Percentiles rank a stretch among this genome's conserved stretches.
phyloP scores from a whole-genome alignment of 2,329 filamentous ascomycete species.

The Thermothelomyces thermophilus region DNA sequence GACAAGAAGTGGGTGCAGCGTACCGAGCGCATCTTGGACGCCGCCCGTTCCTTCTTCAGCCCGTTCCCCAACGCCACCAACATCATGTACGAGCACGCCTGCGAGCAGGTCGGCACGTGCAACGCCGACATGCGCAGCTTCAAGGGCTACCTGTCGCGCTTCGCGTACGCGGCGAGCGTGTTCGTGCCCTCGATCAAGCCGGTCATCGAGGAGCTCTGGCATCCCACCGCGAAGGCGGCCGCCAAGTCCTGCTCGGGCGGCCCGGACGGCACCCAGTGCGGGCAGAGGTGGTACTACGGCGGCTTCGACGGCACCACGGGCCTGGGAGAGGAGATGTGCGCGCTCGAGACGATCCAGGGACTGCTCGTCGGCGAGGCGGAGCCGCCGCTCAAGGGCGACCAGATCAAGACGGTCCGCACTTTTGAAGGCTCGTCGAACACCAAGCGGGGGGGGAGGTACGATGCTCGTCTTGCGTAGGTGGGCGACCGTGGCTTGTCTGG shows the following conservation, averaged over 20 bases:
- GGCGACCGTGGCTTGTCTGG: too few species aligned
- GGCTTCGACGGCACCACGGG: slow-evolving; percentile 49
- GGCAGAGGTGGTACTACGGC: slow-evolving; percentile 56
- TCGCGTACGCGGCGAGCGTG: slow-evolving; percentile 52
- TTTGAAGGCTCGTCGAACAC: slow-evolving; percentile 11
- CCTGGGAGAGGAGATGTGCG: slow-evolving; percentile 59
- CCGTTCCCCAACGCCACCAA: slow-evolving; percentile 46
- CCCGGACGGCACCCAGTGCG: slow-evolving; percentile 46
- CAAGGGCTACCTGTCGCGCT: slow-evolving; percentile 61
- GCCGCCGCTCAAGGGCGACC: slow-evolving; percentile 41
- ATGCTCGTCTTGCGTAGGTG: neutral
- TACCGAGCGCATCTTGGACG: slow-evolving; percentile 45
- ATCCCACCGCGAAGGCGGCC: slow-evolving; percentile 48
- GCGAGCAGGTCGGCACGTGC: slow-evolving; percentile 52
- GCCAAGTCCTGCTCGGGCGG: slow-evolving; percentile 51
- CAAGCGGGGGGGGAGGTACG: slow-evolving; percentile 7
- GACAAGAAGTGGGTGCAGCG: slow-evolving; percentile 48
- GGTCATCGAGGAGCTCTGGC: slow-evolving; percentile 43
- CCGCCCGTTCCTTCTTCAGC: slow-evolving; percentile 47
- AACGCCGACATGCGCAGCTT: slow-evolving; percentile 59
- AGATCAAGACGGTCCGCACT: slow-evolving; percentile 41
- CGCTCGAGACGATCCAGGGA: slow-evolving; percentile 57
- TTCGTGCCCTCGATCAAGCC: slow-evolving; percentile 49
- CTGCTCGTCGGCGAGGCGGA: slow-evolving; percentile 41
- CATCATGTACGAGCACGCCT: slow-evolving; percentile 61